Percentiles rank a stretch among this genome's conserved stretches.
These are phyloP conservation scores for Rosa hybrid DNA, from an alignment of 331 rosid genomes.

Conservation along the genomic window DNA sequence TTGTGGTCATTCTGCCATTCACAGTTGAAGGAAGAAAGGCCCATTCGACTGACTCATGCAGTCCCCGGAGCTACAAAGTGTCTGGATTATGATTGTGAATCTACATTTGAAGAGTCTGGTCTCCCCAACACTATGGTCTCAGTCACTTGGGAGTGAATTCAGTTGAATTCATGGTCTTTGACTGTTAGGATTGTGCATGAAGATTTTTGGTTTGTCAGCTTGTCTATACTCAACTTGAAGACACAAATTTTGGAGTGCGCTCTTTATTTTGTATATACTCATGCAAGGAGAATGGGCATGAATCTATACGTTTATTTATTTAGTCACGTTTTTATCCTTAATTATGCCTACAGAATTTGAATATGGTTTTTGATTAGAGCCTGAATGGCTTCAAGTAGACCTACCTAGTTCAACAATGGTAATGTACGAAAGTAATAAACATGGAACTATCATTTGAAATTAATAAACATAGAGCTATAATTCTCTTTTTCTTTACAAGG, in stretches of 20 bases:
- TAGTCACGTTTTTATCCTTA: not conserved
- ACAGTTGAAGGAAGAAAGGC: constrained; percentile 64
- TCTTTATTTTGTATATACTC: constrained; percentile 19
- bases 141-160: constrained; percentile 78
- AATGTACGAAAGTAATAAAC: not conserved
- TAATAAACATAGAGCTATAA: too few relatives aligned
- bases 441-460: too few relatives aligned
- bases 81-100: constrained; percentile 58
- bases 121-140: constrained; percentile 90
- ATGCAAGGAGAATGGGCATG: not conserved
- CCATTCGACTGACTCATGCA: constrained; percentile 73
- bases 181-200: constrained; percentile 9
- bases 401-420: not conserved
- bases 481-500: not conserved
- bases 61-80: constrained; percentile 81
- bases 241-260: not conserved
- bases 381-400: too few relatives aligned
- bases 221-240: not conserved
- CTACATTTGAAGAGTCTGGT: constrained; percentile 78
- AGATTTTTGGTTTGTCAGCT: not conserved
- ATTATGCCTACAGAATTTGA: not conserved
- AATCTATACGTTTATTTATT: not conserved
- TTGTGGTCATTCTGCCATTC: constrained; percentile 85
- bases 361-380: not conserved
- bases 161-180: not conserved